A percentile compares a stretch with the other conserved stretches of the same genome.
phyloP scores from a whole-genome alignment of 2,329 filamentous ascomycete genomes.

The Pseudogymnoascus sp. region DNA sequence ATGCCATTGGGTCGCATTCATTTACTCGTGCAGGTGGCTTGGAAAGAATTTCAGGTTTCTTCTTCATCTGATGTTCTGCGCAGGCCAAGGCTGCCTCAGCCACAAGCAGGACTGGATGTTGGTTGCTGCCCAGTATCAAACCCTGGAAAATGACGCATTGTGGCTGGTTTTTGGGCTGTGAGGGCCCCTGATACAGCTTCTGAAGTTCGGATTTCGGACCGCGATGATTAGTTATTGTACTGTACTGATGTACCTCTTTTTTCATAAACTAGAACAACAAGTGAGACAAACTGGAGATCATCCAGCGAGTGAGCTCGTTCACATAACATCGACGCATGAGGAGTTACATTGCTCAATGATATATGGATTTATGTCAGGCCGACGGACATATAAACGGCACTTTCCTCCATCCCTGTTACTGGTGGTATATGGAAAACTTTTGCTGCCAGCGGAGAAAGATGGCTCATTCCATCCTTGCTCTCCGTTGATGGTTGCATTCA shows the following conservation, averaged over 20 bases:
- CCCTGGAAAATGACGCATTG: neutral
- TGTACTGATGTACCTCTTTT: neutral
- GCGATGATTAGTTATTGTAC: neutral
- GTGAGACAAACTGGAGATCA: neutral
- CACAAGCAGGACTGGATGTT: neutral
- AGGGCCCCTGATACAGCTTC: neutral
- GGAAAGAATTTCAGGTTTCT: neutral
- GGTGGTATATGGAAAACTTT: neutral
- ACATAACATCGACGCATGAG: neutral
- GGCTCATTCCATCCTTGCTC: neutral
- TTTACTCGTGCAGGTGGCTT: slow-evolving; percentile 2
- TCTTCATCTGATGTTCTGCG: neutral
- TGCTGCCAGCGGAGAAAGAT: neutral
- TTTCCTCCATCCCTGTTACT: neutral
- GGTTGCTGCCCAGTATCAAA: neutral
- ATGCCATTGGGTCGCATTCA: neutral
- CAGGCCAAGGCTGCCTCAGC: neutral
- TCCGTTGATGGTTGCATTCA: neutral
- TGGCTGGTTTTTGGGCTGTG: neutral
- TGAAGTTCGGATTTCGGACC: neutral
- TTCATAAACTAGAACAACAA: neutral
- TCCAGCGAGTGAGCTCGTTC: neutral
- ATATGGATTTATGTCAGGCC: neutral
- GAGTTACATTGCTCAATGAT: neutral
- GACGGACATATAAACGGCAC: slow-evolving; percentile 1